These are phyloP conservation scores for Sporisorium sorghi DNA, from an alignment of 1,284 basidiomycete genomes.

Conservation along the genomic window DNA sequence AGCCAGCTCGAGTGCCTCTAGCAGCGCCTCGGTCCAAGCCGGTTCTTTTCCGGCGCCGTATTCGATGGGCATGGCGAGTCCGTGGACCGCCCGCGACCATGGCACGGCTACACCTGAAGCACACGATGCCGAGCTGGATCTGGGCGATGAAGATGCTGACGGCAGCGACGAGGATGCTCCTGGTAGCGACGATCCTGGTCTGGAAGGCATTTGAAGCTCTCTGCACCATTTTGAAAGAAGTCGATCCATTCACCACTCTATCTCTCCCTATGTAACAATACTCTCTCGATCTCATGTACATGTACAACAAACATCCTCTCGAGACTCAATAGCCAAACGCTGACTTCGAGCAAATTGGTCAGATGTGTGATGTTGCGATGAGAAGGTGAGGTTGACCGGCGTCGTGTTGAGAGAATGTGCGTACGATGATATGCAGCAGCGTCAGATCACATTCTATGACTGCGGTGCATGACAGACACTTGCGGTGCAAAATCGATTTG, in stretches of 20 bases:
- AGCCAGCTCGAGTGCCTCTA: conserved; percentile 22
- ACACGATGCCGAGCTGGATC: conserved; percentile 15
- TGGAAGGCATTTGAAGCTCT: conserved; percentile 27
- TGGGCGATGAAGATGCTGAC: conserved; percentile 44
- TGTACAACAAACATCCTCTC: neutral
- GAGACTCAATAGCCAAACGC: neutral
- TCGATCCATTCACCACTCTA: neutral
- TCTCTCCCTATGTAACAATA: conserved; percentile 4
- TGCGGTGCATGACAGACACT: neutral
- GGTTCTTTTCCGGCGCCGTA: conserved; percentile 6
- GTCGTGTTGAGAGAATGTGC: neutral
- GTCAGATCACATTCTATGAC: neutral
- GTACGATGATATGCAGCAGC: neutral
- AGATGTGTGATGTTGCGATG: neutral
- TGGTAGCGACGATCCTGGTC: conserved; percentile 45
- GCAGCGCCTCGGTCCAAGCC: neutral
- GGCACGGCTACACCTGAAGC: conserved; percentile 17
- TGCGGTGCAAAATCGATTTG: too few relatives aligned
- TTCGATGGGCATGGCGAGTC: conserved; percentile 6
- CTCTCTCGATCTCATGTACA: neutral
- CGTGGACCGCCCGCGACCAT: conserved; percentile 6
- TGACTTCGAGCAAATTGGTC: too few relatives aligned
- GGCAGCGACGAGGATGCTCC: conserved; percentile 53
- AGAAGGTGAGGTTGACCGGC: neutral
- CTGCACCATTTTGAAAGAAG: neutral